Conservation (phyloP, 129 eudicot species). For the Cynara cardunculus region DNA sequence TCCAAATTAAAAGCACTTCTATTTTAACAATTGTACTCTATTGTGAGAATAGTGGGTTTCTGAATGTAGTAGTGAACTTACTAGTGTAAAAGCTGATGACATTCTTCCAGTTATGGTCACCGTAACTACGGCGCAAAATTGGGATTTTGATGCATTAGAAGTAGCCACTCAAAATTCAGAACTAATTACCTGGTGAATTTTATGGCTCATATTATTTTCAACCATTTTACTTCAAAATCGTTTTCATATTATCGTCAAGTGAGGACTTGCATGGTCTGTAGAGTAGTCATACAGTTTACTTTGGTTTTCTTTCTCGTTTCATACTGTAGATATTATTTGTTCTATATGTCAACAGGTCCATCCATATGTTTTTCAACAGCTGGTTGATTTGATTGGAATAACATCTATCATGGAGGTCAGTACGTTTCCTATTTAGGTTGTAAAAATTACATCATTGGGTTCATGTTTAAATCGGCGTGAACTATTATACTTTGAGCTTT, state of each 20-base stretch:
- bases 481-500: constrained; percentile 2
- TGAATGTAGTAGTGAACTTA: not conserved
- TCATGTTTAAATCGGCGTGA: not conserved
- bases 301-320: not conserved
- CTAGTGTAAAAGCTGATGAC: not conserved
- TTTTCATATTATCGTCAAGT: not conserved
- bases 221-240: not conserved
- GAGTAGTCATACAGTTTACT: not conserved
- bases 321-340: not conserved
- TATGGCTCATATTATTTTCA: not conserved
- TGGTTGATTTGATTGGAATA: constrained; percentile 81
- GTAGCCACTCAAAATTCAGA: not conserved
- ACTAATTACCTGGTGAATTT: not conserved
- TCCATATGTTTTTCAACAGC: constrained; percentile 58
- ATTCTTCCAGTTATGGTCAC: not conserved
- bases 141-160: not conserved
- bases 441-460: not conserved
- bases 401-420: constrained; percentile 85
- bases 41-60: not conserved
- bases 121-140: not conserved
- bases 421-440: not conserved
- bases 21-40: not conserved
- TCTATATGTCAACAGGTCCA: constrained; percentile 39
- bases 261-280: not conserved
- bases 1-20: not conserved